Evolutionary conservation across 2,329 filamentous ascomycete species (phyloP).

Genomic region (Cladosporium sp.): DNA sequence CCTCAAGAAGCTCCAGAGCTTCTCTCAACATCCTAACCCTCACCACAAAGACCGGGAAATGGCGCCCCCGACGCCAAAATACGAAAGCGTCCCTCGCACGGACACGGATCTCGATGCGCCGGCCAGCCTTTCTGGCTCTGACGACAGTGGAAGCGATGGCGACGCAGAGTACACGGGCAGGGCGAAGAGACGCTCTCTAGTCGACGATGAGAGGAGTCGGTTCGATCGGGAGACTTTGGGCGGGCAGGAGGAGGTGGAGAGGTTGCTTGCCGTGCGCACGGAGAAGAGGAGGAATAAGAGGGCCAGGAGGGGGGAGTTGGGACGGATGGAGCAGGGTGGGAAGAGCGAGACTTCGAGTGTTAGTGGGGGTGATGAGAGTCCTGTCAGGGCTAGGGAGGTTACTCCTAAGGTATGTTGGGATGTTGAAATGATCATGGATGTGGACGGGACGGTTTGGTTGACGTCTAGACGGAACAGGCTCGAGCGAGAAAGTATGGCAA

Average conservation of each 20-base stretch:
- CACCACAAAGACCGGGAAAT: background rate
- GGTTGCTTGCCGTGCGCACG: constrained; percentile 32
- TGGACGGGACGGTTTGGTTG: background rate
- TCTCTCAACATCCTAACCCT: too few species aligned
- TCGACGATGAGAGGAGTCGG: constrained; percentile 16
- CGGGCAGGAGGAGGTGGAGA: constrained; percentile 44
- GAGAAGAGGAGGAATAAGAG: constrained; percentile 17
- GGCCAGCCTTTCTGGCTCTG: constrained; percentile 12
- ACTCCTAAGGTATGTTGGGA: background rate
- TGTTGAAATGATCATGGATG: background rate
- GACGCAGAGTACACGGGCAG: constrained; percentile 20
- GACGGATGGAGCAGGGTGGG: constrained; percentile 21
- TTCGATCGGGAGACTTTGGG: constrained; percentile 35
- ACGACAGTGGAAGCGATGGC: constrained; percentile 19
- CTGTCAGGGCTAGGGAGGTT: background rate
- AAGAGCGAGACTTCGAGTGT: constrained; percentile 16
- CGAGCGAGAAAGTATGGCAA: constrained; percentile 51
- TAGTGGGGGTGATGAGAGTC: constrained; percentile 7
- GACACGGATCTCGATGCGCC: background rate
- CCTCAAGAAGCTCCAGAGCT: too few species aligned
- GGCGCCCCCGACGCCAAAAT: constrained; percentile 5
- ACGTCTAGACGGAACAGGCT: constrained; percentile 32
- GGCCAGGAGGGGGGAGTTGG: constrained; percentile 17
- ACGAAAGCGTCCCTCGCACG: constrained; percentile 1
- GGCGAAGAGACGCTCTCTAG: constrained; percentile 3